Evolutionary conservation across 148 eudicot species (phyloP), one percentile per base, ranked within the genome.

Genomic region (Nyssa sinensis): DNA sequence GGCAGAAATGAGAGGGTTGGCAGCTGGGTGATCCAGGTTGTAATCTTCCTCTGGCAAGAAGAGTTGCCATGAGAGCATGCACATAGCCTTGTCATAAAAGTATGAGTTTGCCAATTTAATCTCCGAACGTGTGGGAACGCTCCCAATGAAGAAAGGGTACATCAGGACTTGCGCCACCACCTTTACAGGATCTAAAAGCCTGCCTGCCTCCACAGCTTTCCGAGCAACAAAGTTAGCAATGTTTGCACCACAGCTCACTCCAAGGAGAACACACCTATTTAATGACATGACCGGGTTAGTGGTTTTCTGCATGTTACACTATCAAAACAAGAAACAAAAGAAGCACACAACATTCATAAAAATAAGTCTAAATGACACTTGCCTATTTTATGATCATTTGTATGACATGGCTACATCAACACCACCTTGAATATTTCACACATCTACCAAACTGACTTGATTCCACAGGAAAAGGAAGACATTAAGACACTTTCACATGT

Each of bases 91-190:
- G 75, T 91, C 96, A 41, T 93, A 93, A 28, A 93, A 81, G 81
- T 93, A 91, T 13, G 98, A 89, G 74, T 93, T 89, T 4, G 87
- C 86, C 62, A 89, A 59, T 74, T 84, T 91, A 69, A 91, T 91
- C 80, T 93, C 98, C 0, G 98, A 93, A n/a, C 72, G 90, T 28
- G 93, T 93, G 29, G 98, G 98, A 24, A 75, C 72, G 34, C 81
- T 86, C 32, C 98, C 98, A 28, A 89, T 85, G 80, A 93, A 91
- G 70, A 93, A 93, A 31, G 98, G 98, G 79, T 86, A 91, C 92
- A 93, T 85, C 41, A 93, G 86, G 31, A 93, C 88, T 68, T 91
- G 98, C 7, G 98, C 98, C 25, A 91, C 98, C 28, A 93, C 88
- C 75, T 85, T 89, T 70, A 93, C 84, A 21, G 98, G 98, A 51